Conservation (phyloP, 1,284 basidiomycete species). For the Austroboletus novae-zelandiae region DNA sequence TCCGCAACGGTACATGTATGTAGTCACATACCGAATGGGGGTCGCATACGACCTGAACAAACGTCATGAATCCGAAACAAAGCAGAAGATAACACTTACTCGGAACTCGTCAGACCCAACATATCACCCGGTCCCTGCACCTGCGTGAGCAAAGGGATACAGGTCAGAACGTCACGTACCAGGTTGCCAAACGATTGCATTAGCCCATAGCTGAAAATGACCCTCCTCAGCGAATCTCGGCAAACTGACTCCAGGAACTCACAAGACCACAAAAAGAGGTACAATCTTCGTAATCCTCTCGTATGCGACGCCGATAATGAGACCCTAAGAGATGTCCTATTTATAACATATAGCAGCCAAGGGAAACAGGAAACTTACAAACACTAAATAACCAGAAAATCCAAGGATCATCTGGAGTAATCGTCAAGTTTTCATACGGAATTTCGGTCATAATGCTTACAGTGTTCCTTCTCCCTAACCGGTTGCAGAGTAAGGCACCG, state of each 20-base stretch:
- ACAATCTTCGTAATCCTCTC: slow-evolving; percentile 64
- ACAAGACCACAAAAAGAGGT: slow-evolving; percentile 69
- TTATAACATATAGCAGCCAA: background rate
- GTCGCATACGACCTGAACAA: slow-evolving; percentile 59
- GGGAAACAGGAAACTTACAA: slow-evolving; percentile 39
- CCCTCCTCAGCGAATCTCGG: slow-evolving; percentile 9
- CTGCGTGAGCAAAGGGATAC: slow-evolving; percentile 7
- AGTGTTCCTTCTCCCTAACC: slow-evolving; percentile 61
- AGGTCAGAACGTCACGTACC: slow-evolving; percentile 31
- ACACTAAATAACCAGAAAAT: slow-evolving; percentile 71
- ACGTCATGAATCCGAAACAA: slow-evolving; percentile 3
- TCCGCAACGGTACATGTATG: background rate
- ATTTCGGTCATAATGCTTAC: slow-evolving; percentile 33
- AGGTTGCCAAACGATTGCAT: slow-evolving; percentile 71
- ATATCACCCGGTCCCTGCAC: slow-evolving; percentile 70
- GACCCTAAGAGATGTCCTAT: slow-evolving; percentile 31
- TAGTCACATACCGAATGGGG: slow-evolving; percentile 48
- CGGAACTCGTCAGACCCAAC: slow-evolving; percentile 65
- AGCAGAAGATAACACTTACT: slow-evolving; percentile 41
- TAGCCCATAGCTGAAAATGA: slow-evolving; percentile 52
- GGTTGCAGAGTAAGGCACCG: slow-evolving; percentile 64
- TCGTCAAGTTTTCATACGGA: slow-evolving; percentile 1
- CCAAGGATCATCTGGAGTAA: slow-evolving; percentile 63
- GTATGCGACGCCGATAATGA: slow-evolving; percentile 68
- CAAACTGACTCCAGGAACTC: slow-evolving; percentile 22